Evolutionary conservation across 768 basidiomycete species (phyloP), one percentile per base, ranked within the genome.

Genomic region (Tulasnella sp.): DNA sequence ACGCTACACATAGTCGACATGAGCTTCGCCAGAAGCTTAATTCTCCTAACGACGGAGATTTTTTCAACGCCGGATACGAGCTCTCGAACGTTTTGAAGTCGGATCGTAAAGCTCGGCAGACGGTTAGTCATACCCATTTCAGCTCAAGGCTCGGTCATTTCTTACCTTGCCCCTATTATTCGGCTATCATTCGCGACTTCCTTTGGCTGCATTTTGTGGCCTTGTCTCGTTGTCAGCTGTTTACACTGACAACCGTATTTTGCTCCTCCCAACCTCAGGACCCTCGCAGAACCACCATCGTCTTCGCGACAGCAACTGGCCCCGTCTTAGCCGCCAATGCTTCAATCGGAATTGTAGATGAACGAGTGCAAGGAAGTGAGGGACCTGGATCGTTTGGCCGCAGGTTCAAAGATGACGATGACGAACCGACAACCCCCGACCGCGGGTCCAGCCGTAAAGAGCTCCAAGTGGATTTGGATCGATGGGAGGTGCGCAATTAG

Each of bases 381-480:
- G 61, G 29, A 32, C 26, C 29, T 32, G 32, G 16, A 67, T 16
- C 13, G 16, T 26, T 5, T n/a, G 61, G 32, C n/a, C 61, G 61
- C 26, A 32, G n/a, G 32, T 67, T 11, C 61, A n/a, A 29, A 67
- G 13, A 67, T n/a, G 61, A 67, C 26, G 61, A 67, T n/a, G 51
- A 55, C 51, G 61, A 32, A 67, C 61, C 13, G 32, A 67, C 61
- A 29, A 67, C 61, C 7, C 61, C 61, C n/a, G n/a, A n/a, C n/a
- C n/a, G n/a, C 6, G 61, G 61, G n/a, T 16, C 61, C n/a, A 67
- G 61, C 61, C 32, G 32, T 16, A 67, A 67, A 32, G 61, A 29
- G 61, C 61, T 67, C n/a, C 29, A 13, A 67, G 29, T 67, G 61
- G 61, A 67, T 67, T 67, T 67, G 61, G 61, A 67, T 67, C 61